These are phyloP conservation scores for Fraxinus sp. DNA, from an alignment of 305 asterid species.

Conservation along the genomic window DNA sequence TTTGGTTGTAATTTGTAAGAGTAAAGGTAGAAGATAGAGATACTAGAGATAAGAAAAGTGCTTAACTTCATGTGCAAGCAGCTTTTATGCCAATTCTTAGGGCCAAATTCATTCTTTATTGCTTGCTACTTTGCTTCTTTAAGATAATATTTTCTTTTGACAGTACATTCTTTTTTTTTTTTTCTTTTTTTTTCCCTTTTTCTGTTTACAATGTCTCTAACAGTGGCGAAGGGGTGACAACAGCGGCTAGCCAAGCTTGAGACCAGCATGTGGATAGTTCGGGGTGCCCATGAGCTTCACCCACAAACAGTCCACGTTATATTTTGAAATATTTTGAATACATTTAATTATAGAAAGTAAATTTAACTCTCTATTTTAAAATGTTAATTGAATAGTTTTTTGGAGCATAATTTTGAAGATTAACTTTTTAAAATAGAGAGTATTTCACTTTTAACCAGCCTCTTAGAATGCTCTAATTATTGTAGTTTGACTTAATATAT, in stretches of 20 bases:
- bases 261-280: background rate
- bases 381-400: no score
- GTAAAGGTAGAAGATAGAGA: conserved; percentile 11
- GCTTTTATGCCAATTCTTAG: conserved; percentile 21
- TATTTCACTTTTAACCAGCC: no score
- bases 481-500: background rate
- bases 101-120: conserved; percentile 25
- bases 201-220: no score
- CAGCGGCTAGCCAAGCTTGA: background rate
- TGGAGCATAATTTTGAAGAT: no score
- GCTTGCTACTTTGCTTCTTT: conserved; percentile 26
- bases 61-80: conserved; percentile 63
- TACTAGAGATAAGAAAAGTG: conserved; percentile 21
- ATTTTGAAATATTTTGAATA: no score
- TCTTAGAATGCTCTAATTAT: no score
- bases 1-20: conserved; percentile 28
- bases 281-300: no score
- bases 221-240: background rate
- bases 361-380: no score
- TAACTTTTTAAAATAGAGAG: no score
- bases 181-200: background rate
- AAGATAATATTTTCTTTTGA: conserved; percentile 24
- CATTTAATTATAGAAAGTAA: no score
- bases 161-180: conserved; percentile 20
- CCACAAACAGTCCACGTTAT: no score